Evolutionary conservation across 306 rosid species (phyloP), one percentile per base, ranked within the genome.

Genomic region (Cicer chorassanicum): DNA sequence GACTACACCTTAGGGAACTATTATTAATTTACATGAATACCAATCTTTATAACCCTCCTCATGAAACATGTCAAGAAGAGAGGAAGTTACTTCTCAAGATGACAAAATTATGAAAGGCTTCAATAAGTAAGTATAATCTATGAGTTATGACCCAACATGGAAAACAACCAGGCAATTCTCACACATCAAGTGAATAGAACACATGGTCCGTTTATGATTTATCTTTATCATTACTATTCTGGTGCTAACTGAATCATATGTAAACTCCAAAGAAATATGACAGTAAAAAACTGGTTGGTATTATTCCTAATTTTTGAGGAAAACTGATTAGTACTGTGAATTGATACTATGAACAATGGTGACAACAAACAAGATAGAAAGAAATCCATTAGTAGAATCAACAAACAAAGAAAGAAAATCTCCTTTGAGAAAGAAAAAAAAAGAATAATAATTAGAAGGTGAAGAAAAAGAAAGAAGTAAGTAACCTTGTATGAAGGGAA

Each of bases 401-500:
- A 19, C 7, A 50, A 67, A 19, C 7, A 50, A 68, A 9, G 55
- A 77, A 5, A 63, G 0, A 43, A 2, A 46, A 6, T 73, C 45
- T 68, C 41, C 44, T 3, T 19, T 8, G 4, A 29, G 29, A 57
- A 50, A 55, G 46, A 77, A 54, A 43, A 8, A 70, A 8, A 49
- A 12, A 14, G 13, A 7, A 57, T 2, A 29, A 29, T 29, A 9
- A 36, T 2, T 54, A 50, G 19, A 63, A 19, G 41, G 2, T 3
- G 7, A 15, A 65, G 48, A 55, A 62, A 21, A 14, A 53, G 50
- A 65, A 48, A 68, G 1, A 49, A 49, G 1, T 48, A 55, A 71
- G 84, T 15, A 70, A 90, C 87, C 91, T 86, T 62, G 82, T 46
- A 62, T 78, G 6, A 18, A 60, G 10, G 70, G 46, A 34, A 73